A percentile compares a stretch with the other conserved stretches of the same genome.
phyloP scores from a whole-genome alignment of 768 basidiomycete species.

The Amanita jacksonii region DNA sequence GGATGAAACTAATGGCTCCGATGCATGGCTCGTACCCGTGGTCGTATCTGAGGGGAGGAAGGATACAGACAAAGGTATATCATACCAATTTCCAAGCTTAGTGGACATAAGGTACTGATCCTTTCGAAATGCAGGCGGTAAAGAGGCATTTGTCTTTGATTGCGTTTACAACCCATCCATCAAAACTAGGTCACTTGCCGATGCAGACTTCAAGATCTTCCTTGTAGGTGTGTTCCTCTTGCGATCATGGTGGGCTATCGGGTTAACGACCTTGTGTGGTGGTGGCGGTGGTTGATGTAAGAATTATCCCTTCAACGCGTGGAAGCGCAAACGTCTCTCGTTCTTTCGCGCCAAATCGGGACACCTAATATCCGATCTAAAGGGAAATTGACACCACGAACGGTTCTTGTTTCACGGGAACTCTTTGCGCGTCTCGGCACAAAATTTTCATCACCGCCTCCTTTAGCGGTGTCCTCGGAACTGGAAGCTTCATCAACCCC shows the following conservation, averaged over 20 bases:
- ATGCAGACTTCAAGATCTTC: slow-evolving; percentile 59
- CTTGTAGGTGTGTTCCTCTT: slow-evolving; percentile 50
- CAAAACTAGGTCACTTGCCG: slow-evolving; percentile 48
- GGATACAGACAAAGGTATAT: slow-evolving; percentile 70
- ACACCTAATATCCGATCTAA: slow-evolving; percentile 74
- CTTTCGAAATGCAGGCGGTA: slow-evolving; percentile 65
- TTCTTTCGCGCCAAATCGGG: slow-evolving; percentile 57
- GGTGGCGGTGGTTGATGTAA: too few species aligned
- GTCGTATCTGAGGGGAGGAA: slow-evolving; percentile 54
- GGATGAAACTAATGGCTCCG: slow-evolving; percentile 31
- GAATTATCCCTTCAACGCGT: slow-evolving; percentile 63
- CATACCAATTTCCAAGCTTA: too few species aligned
- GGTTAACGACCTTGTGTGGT: neutral
- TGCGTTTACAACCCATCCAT: slow-evolving; percentile 54
- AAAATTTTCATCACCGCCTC: neutral
- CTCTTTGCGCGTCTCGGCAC: slow-evolving; percentile 3
- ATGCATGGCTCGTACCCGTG: slow-evolving; percentile 59
- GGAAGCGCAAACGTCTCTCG: slow-evolving; percentile 48
- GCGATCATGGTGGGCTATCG: neutral
- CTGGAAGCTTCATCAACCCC: neutral
- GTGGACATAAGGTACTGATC: too few species aligned
- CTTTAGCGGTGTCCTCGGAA: neutral
- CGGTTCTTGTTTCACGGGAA: slow-evolving; percentile 38
- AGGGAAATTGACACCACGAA: slow-evolving; percentile 53
- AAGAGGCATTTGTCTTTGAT: slow-evolving; percentile 62